Conservation (phyloP, 1,139 yeast species). For the Hansenula sp. region DNA sequence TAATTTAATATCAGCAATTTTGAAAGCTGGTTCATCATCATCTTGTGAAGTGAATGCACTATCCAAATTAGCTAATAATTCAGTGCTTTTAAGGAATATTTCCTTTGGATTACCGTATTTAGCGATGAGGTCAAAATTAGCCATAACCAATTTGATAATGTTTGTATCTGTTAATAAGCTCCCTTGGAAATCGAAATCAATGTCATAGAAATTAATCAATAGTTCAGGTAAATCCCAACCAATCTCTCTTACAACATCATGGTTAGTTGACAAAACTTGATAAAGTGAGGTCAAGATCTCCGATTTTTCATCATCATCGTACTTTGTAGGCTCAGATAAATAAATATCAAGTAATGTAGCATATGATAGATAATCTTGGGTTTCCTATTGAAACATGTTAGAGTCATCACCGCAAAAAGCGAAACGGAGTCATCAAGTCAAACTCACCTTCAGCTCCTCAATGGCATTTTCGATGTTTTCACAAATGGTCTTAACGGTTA, state of each 20-base stretch:
- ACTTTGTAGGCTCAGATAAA: constrained; percentile 45
- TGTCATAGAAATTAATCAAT: constrained; percentile 43
- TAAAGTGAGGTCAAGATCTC: constrained; percentile 37
- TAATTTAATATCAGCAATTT: constrained; percentile 50
- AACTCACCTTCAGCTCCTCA: constrained; percentile 14
- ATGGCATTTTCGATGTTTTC: background rate
- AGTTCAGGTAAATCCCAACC: constrained; percentile 88
- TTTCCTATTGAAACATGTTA: constrained; percentile 25
- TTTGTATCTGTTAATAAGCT: constrained; percentile 4
- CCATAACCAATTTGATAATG: constrained; percentile 17
- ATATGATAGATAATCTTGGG: constrained; percentile 65
- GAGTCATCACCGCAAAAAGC: too few relatives aligned
- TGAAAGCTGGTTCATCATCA: constrained; percentile 7
- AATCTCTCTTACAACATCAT: constrained; percentile 56
- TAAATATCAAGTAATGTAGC: constrained; percentile 67
- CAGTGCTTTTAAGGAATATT: constrained; percentile 65
- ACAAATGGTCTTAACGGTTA: background rate
- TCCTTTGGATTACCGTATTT: constrained; percentile 76
- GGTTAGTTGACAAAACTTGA: constrained; percentile 37
- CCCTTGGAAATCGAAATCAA: constrained; percentile 18
- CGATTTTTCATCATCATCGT: constrained; percentile 45
- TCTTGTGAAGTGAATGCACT: constrained; percentile 7
- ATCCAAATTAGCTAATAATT: constrained; percentile 41
- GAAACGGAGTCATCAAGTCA: too few relatives aligned
- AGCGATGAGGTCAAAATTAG: constrained; percentile 35